These are phyloP conservation scores for Phytomonas francai DNA, from an alignment of 208 protist species.

Conservation along the genomic window DNA sequence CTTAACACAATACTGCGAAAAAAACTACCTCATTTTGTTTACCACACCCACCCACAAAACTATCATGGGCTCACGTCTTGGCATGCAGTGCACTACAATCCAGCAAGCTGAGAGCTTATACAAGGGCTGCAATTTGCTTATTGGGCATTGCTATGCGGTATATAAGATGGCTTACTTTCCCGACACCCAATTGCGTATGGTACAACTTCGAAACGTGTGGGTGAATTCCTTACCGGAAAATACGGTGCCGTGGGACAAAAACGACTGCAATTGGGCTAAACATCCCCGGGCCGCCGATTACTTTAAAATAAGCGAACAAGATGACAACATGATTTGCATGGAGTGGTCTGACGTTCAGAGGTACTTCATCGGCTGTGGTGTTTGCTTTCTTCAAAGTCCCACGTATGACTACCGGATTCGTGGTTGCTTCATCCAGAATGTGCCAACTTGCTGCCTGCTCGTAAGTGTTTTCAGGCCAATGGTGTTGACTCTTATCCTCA, in stretches of 20 bases:
- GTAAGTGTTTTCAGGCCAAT: slow-evolving; percentile 40
- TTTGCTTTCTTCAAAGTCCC: slow-evolving; percentile 67
- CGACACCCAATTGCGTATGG: slow-evolving; percentile 18
- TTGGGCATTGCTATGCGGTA: slow-evolving; percentile 61
- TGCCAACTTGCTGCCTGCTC: slow-evolving; percentile 57
- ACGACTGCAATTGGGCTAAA: slow-evolving; percentile 51
- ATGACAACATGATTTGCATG: slow-evolving; percentile 67
- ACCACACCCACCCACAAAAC: slow-evolving; percentile 51
- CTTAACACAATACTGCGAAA: slow-evolving; percentile 29
- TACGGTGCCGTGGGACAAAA: slow-evolving; percentile 53
- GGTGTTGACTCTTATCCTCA: slow-evolving; percentile 53
- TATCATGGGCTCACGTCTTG: slow-evolving; percentile 35
- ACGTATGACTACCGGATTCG: slow-evolving; percentile 72
- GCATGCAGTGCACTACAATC: slow-evolving; percentile 14
- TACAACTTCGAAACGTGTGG: slow-evolving; percentile 75
- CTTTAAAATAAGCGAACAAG: slow-evolving; percentile 27
- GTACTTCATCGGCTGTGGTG: slow-evolving; percentile 67
- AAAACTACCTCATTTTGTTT: slow-evolving; percentile 51
- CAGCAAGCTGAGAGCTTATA: slow-evolving; percentile 41
- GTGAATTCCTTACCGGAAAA: slow-evolving; percentile 10
- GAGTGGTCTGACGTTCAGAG: slow-evolving; percentile 63
- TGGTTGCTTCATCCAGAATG: slow-evolving; percentile 62
- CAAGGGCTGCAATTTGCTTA: slow-evolving; percentile 33
- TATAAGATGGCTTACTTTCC: slow-evolving; percentile 45
- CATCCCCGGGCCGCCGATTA: slow-evolving; percentile 29